Base-by-base conservation (phyloP, 2,329 filamentous ascomycete species). In the Tolypocladium paradoxum region DNA sequence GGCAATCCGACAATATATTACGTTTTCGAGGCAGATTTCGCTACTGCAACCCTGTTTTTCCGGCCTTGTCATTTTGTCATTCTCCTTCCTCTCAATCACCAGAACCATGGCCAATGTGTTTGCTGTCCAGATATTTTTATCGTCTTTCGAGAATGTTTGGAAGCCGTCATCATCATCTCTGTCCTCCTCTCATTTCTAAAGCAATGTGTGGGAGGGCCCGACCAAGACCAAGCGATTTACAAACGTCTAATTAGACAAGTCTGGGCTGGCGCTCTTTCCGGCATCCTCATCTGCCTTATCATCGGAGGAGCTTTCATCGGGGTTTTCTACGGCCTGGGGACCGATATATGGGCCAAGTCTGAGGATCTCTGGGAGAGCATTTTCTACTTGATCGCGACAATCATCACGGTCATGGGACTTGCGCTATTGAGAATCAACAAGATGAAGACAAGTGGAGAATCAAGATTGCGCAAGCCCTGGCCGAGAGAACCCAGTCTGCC, bases 91-190 rank as follows among this genome's bases (percentile, higher is more conserved):
- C n/a, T n/a, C n/a, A n/a, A n/a, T n/a, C n/a, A n/a, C n/a, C n/a
- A n/a, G n/a, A n/a, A n/a, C n/a, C n/a, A 46, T 46, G 43, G 43
- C 43, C 0, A 79, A 84, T 65, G 82, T 88, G 53, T 88, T 88
- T 65, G 78, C 84, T 55, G 81, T 88, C 12, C 85, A 84, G 57
- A 80, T 92, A 47, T 93, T 92, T 73, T 90, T 93, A 87, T 93
- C 66, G 83, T 87, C 69, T 91, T 92, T 66, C 82, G 88, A 65
- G 88, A 92, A 71, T 82, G 81, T 46, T 72, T 92, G 49, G 88
- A 93, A 71, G 85, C 84, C 1, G 82, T 78, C 61, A 88, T 93
- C 63, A 86, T 92, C 61, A 81, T 91, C 55, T 90, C 88, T 0
- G 85, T 92, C 7, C 76, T 92, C 22, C 77, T 46, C 7, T 46